Base-by-base conservation (phyloP, 495 filamentous ascomycete species). In the Aspergillus panamensis region DNA sequence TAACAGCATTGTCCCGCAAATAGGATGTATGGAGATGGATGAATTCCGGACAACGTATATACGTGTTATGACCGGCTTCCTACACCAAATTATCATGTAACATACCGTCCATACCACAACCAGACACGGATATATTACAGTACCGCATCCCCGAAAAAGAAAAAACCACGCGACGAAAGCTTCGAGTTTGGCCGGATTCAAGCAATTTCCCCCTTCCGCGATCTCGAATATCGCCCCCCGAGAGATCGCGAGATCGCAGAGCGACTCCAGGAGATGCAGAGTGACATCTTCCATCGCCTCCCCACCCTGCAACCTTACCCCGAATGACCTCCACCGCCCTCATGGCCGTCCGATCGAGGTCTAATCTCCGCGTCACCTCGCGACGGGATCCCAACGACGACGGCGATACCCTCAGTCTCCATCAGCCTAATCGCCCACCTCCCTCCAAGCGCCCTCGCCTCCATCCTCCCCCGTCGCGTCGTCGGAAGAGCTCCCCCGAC, bases 271-370 rank as follows among this genome's bases (percentile, higher is more conserved):
- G 42, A 45, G 42, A 45, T 45, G 42, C 42, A 45, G 42, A 45
- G 42, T 20, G 16, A 45, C 19, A 45, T 33, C 43, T 16, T 31
- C 30, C 30, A 20, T 31, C 48, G 19, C 57, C 57, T 45, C 39
- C 37, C n/a, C 19, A 50, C 19, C 16, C 31, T 43, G 17, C 8
- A 30, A 35, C n/a, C 30, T 9, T 17, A 39, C 47, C 39, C 55
- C 55, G 33, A 55, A 58, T 59, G 55, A 55, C 52, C 45, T 55
- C 55, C 52, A 51, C 47, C 32, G 51, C 60, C 48, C 59, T 66
- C 51, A 78, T 77, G 75, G 68, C 70, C 55, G 63, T 71, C 58
- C 68, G 69, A 62, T 72, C 72, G 62, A 69, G 67, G 64, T 61
- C 72, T 9, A 71, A 70, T 16, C 63, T 73, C 59, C 73, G 71